Percentiles rank a stretch among this genome's conserved stretches.
Conservation (phyloP, 1,139 yeast genomes). For the Candida sanyaensis region DNA sequence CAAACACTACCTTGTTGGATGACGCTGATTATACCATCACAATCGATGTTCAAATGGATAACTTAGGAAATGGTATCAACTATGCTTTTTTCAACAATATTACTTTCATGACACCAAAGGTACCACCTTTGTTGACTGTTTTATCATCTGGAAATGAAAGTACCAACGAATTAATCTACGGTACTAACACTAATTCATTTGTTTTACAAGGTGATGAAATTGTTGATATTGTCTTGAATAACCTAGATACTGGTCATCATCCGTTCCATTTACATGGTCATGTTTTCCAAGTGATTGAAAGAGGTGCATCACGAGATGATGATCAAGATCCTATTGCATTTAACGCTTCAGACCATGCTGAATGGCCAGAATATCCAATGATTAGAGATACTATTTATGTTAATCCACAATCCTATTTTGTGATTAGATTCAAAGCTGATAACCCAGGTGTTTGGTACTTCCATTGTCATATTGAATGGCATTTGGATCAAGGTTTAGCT, state of each 20-base stretch:
- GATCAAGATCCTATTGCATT: constrained; percentile 49
- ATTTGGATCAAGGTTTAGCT: constrained; percentile 84
- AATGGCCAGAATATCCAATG: constrained; percentile 62
- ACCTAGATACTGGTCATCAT: constrained; percentile 79
- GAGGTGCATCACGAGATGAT: constrained; percentile 55
- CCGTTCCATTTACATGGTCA: constrained; percentile 94
- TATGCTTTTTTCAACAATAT: constrained; percentile 77
- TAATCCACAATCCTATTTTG: constrained; percentile 66
- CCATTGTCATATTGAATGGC: constrained; percentile 97
- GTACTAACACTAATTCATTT: constrained; percentile 65
- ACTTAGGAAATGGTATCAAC: constrained; percentile 69
- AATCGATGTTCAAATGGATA: constrained; percentile 64
- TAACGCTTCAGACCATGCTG: constrained; percentile 47
- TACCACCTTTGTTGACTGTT: constrained; percentile 66
- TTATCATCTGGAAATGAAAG: constrained; percentile 52
- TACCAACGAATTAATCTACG: constrained; percentile 56
- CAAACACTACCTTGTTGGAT: constrained; percentile 41
- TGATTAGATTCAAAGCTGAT: constrained; percentile 68
- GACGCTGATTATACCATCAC: constrained; percentile 64
- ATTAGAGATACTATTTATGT: constrained; percentile 67
- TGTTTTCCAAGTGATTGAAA: constrained; percentile 68
- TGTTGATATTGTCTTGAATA: constrained; percentile 72
- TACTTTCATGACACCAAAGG: constrained; percentile 62
- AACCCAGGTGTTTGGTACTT: constrained; percentile 93
- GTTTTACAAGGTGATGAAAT: constrained; percentile 62